Conservation (phyloP, 768 basidiomycete genomes). For the Harrya chromipes region DNA sequence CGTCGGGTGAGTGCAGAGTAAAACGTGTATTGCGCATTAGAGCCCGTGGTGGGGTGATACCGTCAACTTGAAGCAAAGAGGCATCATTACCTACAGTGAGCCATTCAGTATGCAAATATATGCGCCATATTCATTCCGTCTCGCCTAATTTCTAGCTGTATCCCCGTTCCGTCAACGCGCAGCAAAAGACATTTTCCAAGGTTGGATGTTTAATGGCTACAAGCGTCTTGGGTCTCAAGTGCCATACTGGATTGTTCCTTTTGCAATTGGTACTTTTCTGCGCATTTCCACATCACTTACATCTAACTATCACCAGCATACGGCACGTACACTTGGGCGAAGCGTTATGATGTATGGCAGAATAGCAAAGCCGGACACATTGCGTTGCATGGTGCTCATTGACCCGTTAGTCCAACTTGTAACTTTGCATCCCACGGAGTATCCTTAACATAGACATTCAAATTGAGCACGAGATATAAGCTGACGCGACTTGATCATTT, state of each 20-base stretch:
- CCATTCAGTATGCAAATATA: slow-evolving; percentile 12
- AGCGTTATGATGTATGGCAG: slow-evolving; percentile 57
- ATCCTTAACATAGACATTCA: slow-evolving; percentile 15
- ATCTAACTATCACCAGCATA: slow-evolving; percentile 50
- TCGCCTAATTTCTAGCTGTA: slow-evolving; percentile 46
- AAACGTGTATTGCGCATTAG: slow-evolving; percentile 38
- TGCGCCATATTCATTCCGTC: not conserved
- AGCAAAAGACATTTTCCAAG: slow-evolving; percentile 64
- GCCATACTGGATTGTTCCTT: slow-evolving; percentile 76
- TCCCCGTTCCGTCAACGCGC: slow-evolving; percentile 82
- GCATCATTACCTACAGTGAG: slow-evolving; percentile 80
- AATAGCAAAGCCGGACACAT: slow-evolving; percentile 83
- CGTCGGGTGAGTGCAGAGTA: not conserved
- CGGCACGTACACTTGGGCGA: slow-evolving; percentile 77
- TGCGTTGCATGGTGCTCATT: slow-evolving; percentile 38
- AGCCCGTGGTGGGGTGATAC: slow-evolving; percentile 91
- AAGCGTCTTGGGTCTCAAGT: slow-evolving; percentile 68
- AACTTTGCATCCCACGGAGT: slow-evolving; percentile 6
- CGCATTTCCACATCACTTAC: not conserved
- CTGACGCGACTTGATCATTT: not conserved
- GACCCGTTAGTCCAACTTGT: slow-evolving; percentile 14
- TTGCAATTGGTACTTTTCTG: slow-evolving; percentile 63
- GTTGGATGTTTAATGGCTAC: slow-evolving; percentile 87
- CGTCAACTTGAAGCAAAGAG: slow-evolving; percentile 66
- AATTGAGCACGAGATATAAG: not conserved